Percentiles rank a stretch among this genome's conserved stretches.
These are phyloP conservation scores for Chytriomyces confervae DNA, from an alignment of 192 early-diverging fungal species.

Conservation along the genomic window DNA sequence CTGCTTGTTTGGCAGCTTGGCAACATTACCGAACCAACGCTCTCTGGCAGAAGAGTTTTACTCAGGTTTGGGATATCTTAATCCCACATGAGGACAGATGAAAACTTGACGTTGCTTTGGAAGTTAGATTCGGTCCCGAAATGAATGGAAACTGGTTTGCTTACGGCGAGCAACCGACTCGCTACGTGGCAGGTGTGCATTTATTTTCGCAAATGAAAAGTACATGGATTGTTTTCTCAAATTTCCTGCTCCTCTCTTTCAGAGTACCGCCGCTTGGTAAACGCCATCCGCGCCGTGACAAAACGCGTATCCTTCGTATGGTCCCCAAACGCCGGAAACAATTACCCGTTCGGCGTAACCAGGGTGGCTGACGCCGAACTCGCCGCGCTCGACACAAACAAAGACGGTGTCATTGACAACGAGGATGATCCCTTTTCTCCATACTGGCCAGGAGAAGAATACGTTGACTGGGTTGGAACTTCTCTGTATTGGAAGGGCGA, in stretches of 20 bases:
- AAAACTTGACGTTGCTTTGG: neutral
- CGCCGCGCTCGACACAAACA: constrained; percentile 52
- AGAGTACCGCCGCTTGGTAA: constrained; percentile 39
- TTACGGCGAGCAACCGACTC: constrained; percentile 12
- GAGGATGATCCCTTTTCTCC: constrained; percentile 55
- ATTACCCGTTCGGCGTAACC: constrained; percentile 44
- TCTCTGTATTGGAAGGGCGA: constrained; percentile 30
- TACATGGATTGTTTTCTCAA: too few relatives aligned
- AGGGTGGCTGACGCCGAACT: constrained; percentile 24
- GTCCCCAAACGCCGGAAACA: constrained; percentile 45
- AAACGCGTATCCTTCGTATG: constrained; percentile 44
- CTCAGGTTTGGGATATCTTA: constrained; percentile 23
- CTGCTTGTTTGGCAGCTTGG: constrained; percentile 37
- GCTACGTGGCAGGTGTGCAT: too few relatives aligned
- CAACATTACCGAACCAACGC: constrained; percentile 29
- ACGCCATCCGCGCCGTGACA: constrained; percentile 35
- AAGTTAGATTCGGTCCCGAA: constrained; percentile 44
- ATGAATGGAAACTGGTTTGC: constrained; percentile 53
- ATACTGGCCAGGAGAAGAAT: constrained; percentile 55
- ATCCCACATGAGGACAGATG: neutral
- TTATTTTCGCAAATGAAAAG: too few relatives aligned
- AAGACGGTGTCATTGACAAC: constrained; percentile 40
- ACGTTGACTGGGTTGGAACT: constrained; percentile 36
- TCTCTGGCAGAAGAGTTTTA: constrained; percentile 42
- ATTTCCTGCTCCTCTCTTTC: too few relatives aligned